These are phyloP conservation scores for Aureobasidium sp. DNA, from an alignment of 2,329 filamentous ascomycete species.

Conservation along the genomic window DNA sequence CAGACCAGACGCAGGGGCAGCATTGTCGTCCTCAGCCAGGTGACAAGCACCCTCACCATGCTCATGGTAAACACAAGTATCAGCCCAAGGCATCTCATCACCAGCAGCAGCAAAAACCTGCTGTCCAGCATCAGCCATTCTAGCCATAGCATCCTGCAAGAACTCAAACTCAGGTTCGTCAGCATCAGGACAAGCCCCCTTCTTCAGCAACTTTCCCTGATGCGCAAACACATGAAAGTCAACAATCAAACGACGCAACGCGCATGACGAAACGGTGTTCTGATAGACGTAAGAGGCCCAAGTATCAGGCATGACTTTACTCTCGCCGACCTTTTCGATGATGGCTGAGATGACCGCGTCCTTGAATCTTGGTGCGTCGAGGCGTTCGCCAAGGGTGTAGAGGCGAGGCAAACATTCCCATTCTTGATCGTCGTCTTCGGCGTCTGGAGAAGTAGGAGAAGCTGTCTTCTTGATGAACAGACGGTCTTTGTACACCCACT, in stretches of 20 bases:
- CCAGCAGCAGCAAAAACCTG: neutral
- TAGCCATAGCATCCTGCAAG: neutral
- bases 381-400: slow-evolving; percentile 19
- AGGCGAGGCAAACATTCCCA: slow-evolving; percentile 6
- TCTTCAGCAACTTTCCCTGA: neutral
- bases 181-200: neutral
- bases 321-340: slow-evolving; percentile 9
- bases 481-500: neutral
- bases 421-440: neutral
- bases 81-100: neutral
- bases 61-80: slow-evolving; percentile 9
- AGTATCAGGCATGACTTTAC: neutral
- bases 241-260: slow-evolving; percentile 9
- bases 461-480: neutral
- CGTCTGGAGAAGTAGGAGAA: neutral
- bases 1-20: neutral
- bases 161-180: neutral
- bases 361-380: slow-evolving; percentile 17
- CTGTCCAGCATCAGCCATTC: neutral
- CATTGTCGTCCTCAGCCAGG: neutral
- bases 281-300: neutral
- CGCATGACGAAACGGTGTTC: neutral
- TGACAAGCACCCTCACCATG: neutral
- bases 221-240: slow-evolving; percentile 16
- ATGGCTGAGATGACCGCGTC: slow-evolving; percentile 17